These are phyloP conservation scores for Entoloma clypeatum DNA, from an alignment of 1,284 basidiomycete species.

Conservation along the genomic window DNA sequence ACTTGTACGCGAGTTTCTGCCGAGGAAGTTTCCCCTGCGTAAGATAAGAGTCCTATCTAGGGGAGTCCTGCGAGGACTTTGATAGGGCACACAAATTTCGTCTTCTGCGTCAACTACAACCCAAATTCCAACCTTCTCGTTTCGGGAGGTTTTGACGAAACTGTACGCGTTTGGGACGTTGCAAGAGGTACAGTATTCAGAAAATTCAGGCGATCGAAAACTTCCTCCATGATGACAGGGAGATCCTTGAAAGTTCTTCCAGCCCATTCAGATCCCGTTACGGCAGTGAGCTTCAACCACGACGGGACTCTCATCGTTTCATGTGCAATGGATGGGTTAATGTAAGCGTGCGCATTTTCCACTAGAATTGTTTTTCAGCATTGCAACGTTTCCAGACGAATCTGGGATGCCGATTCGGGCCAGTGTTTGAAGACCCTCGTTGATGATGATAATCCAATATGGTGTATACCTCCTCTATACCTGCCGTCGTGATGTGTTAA, in stretches of 20 bases:
- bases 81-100: slow-evolving; percentile 87
- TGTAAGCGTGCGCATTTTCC: slow-evolving; percentile 55
- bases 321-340: slow-evolving; percentile 93
- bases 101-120: slow-evolving; percentile 91
- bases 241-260: slow-evolving; percentile 79
- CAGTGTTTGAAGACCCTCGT: slow-evolving; percentile 97
- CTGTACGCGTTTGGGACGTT: slow-evolving; percentile 95
- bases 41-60: slow-evolving; percentile 48
- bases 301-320: slow-evolving; percentile 95
- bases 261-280: slow-evolving; percentile 96
- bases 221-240: slow-evolving; percentile 39
- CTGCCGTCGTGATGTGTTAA: not conserved
- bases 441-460: slow-evolving; percentile 93
- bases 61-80: slow-evolving; percentile 64
- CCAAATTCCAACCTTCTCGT: slow-evolving; percentile 86
- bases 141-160: slow-evolving; percentile 93
- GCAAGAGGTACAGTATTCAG: slow-evolving; percentile 54
- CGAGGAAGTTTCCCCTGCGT: slow-evolving; percentile 5
- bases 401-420: slow-evolving; percentile 96
- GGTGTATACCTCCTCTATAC: slow-evolving; percentile 44
- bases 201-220: not conserved
- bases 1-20: slow-evolving; percentile 39
- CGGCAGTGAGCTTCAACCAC: slow-evolving; percentile 87
- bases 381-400: slow-evolving; percentile 54
- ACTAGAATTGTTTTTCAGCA: slow-evolving; percentile 9